Conservation (phyloP, 495 filamentous ascomycete species). For the Aspergillus leporis region DNA sequence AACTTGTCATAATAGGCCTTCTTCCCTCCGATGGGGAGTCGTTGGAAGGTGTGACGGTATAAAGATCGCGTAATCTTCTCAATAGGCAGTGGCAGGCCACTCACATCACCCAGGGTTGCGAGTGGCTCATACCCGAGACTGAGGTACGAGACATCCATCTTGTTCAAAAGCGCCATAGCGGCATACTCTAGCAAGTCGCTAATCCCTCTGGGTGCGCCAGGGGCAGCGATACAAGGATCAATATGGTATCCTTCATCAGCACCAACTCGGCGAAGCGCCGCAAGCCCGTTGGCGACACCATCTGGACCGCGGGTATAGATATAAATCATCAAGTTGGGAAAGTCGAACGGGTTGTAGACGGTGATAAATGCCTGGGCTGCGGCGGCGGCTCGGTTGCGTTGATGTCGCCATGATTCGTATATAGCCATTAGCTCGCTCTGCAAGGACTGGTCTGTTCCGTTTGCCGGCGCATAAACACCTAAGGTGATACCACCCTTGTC, state of each 20-base stretch:
- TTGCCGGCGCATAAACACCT: conserved; percentile 34
- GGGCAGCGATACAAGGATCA: conserved; percentile 43
- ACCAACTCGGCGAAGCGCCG: conserved; percentile 39
- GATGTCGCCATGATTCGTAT: conserved; percentile 41
- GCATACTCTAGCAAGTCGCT: conserved; percentile 40
- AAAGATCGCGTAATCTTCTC: conserved; percentile 29
- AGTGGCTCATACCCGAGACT: conserved; percentile 44
- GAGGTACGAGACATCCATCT: conserved; percentile 34
- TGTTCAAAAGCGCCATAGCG: conserved; percentile 38
- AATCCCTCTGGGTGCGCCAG: conserved; percentile 37
- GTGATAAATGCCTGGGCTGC: conserved; percentile 44
- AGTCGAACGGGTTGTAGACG: conserved; percentile 43
- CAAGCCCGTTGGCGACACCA: conserved; percentile 38
- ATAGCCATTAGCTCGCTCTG: conserved; percentile 34
- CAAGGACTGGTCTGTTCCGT: conserved; percentile 28
- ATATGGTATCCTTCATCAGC: conserved; percentile 41
- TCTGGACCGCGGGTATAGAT: conserved; percentile 38
- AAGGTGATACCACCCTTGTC: conserved; percentile 36
- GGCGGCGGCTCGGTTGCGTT: conserved; percentile 27
- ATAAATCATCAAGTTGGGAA: conserved; percentile 44
- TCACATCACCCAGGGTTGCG: conserved; percentile 29
- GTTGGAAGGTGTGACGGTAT: conserved; percentile 30
- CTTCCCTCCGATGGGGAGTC: conserved; percentile 41
- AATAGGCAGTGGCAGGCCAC: conserved; percentile 27
- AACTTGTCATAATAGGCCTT: conserved; percentile 48